Percentiles rank a stretch among this genome's conserved stretches.
These are phyloP conservation scores for Dryadomyces sulphureus DNA, from an alignment of 2,329 filamentous ascomycete species.

Conservation along the genomic window DNA sequence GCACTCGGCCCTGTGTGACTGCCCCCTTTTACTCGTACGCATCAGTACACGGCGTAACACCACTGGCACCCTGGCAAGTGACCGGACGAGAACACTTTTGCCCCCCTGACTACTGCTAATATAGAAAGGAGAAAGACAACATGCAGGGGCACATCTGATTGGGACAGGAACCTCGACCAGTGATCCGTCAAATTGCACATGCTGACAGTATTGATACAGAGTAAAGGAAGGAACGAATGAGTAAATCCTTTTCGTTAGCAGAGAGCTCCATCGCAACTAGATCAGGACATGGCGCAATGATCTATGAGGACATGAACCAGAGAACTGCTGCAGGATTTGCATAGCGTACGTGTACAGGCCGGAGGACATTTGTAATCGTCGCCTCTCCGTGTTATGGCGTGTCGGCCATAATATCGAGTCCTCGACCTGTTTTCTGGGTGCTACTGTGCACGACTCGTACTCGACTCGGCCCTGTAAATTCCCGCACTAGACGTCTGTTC, in stretches of 20 bases:
- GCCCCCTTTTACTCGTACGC: neutral
- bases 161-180: neutral
- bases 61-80: neutral
- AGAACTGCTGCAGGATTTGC: too few species aligned
- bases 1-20: neutral
- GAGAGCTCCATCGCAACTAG: too few species aligned
- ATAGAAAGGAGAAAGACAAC: slow-evolving; percentile 1
- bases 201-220: neutral
- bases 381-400: too few species aligned
- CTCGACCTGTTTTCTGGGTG: too few species aligned
- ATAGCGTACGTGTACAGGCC: too few species aligned
- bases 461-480: neutral
- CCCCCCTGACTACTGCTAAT: slow-evolving; percentile 5
- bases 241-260: too few species aligned
- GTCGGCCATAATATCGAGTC: too few species aligned
- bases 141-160: neutral
- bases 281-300: too few species aligned
- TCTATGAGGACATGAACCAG: too few species aligned
- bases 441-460: too few species aligned
- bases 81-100: too few species aligned
- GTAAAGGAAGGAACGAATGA: neutral
- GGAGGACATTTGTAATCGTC: too few species aligned
- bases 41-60: neutral
- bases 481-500: neutral
- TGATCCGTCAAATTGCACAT: slow-evolving; percentile 10